phyloP scores from a whole-genome alignment of 2,329 filamentous ascomycete genomes.

The Cercospora sojina region DNA sequence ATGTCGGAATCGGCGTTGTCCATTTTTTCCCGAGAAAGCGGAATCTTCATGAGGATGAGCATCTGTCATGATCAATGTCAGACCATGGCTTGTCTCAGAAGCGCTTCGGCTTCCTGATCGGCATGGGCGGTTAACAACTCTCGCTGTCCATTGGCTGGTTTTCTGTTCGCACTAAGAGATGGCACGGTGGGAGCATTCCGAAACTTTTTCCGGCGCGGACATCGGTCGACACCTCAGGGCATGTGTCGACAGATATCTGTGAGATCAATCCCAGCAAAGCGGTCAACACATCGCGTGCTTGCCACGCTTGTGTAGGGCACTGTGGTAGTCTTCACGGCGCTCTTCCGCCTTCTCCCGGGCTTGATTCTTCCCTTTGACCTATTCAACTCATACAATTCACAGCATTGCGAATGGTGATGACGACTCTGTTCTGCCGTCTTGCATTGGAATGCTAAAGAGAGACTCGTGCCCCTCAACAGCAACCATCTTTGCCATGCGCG shows the following conservation, averaged over 20 bases:
- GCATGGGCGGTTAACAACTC: background rate
- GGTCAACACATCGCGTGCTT: background rate
- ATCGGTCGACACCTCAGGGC: conserved; percentile 31
- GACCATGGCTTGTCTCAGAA: background rate
- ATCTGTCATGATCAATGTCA: background rate
- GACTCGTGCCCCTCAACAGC: background rate
- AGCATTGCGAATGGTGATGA: too few relatives aligned
- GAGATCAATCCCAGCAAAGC: background rate
- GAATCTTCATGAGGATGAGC: accelerated
- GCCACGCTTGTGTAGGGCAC: background rate
- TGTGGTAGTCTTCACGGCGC: background rate
- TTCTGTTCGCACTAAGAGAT: background rate
- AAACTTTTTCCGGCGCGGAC: background rate
- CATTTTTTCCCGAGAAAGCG: background rate
- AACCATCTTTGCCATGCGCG: background rate
- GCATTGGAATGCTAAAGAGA: background rate
- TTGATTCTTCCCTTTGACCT: background rate
- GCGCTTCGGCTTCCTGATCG: background rate
- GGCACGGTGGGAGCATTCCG: conserved; percentile 7
- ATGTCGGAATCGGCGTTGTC: too few relatives aligned
- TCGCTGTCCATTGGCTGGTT: background rate
- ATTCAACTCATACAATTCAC: background rate
- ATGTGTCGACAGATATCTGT: background rate
- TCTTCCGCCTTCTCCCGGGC: background rate
- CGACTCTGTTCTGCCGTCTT: too few relatives aligned